Percentiles rank a stretch among this genome's conserved stretches.
Evolutionary conservation across 2,329 filamentous ascomycete species (phyloP).

Genomic region (Diplodia sapinea): DNA sequence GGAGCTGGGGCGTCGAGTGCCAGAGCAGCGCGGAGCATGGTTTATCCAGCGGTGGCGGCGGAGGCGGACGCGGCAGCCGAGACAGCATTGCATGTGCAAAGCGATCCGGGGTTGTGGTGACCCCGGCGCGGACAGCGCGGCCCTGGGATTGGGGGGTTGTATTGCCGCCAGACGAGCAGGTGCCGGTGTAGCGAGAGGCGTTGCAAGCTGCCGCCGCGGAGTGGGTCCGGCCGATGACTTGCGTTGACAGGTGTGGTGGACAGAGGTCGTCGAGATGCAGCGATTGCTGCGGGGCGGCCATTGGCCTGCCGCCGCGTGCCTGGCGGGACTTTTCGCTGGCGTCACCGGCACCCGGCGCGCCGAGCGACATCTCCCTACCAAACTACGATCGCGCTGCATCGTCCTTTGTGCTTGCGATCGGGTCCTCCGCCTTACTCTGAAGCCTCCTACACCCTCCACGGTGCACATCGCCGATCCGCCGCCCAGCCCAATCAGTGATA

Average conservation of each 20-base stretch:
- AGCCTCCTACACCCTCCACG: conserved; percentile 25
- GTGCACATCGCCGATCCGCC: conserved; percentile 27
- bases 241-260: neutral
- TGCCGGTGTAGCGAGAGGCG: neutral
- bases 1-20: no score
- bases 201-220: no score
- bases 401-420: conserved; percentile 28
- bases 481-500: conserved; percentile 26
- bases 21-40: no score
- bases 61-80: neutral
- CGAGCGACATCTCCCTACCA: conserved; percentile 14
- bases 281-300: neutral
- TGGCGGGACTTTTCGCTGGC: neutral
- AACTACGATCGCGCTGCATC: conserved; percentile 28
- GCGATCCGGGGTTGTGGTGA: no score
- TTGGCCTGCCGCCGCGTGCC: neutral
- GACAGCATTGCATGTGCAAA: neutral
- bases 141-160: no score
- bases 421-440: conserved; percentile 12
- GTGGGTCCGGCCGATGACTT: conserved; percentile 4
- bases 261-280: neutral
- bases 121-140: no score
- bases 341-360: conserved; percentile 7
- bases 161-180: neutral
- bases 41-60: neutral